phyloP scores from a whole-genome alignment of 148 eudicot species.

The Rhododendron williamsianum region DNA sequence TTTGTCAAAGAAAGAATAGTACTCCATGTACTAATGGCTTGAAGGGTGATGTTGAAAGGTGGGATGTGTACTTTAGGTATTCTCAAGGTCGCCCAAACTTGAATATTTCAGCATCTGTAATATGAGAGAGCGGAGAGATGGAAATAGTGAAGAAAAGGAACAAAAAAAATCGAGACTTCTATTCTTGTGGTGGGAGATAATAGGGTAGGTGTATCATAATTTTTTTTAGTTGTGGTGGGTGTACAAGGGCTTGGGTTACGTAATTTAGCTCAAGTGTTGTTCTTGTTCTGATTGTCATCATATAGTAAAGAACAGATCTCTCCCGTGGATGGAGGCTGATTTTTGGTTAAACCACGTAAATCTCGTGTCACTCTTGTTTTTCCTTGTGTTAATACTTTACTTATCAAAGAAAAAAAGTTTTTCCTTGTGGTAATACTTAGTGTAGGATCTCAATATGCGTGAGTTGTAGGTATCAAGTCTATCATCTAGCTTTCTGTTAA shows the following conservation, averaged over 20 bases:
- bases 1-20: not conserved
- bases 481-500: not conserved
- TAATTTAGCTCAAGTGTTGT: not conserved
- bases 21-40: not conserved
- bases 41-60: not conserved
- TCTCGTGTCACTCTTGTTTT: not conserved
- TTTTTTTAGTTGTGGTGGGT: not conserved
- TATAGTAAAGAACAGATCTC: not conserved
- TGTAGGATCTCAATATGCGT: not conserved
- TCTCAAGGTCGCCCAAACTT: not conserved
- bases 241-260: not conserved
- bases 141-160: not conserved
- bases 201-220: not conserved
- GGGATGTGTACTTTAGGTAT: not conserved
- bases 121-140: not conserved
- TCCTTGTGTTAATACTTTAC: not conserved
- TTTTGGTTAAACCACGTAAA: not conserved
- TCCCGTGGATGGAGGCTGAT: not conserved
- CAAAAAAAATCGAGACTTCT: not conserved
- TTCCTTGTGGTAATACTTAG: not conserved
- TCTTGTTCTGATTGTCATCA: not conserved
- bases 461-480: not conserved
- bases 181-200: not conserved
- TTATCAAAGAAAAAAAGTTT: too few relatives aligned
- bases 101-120: not conserved